Evolutionary conservation across 2,329 filamentous ascomycete genomes (phyloP).

Genomic region (Fusarium gaditjirri): DNA sequence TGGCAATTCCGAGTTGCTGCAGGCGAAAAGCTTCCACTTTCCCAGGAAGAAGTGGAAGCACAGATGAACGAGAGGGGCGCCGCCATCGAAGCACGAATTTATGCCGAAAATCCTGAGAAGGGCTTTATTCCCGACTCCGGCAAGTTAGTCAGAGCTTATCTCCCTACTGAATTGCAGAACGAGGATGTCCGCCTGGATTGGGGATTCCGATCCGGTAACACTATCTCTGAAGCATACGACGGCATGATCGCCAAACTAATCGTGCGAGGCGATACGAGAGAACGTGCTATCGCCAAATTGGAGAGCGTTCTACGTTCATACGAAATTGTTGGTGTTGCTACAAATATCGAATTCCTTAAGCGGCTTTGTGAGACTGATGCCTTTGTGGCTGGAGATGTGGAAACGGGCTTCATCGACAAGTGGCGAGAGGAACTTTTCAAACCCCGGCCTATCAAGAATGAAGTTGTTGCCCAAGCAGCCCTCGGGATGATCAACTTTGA

Average conservation of each 20-base stretch:
- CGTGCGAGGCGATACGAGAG: conserved; percentile 80
- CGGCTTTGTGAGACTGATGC: conserved; percentile 81
- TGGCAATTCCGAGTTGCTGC: conserved; percentile 89
- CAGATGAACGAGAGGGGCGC: conserved; percentile 81
- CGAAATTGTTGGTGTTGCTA: conserved; percentile 90
- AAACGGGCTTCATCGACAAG: conserved; percentile 96
- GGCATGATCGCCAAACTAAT: conserved; percentile 99
- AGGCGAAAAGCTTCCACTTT: conserved; percentile 66
- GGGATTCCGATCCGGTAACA: conserved; percentile 90
- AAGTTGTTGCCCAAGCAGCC: conserved; percentile 88
- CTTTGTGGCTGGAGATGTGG: conserved; percentile 88
- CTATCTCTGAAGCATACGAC: conserved; percentile 94
- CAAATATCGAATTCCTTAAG: conserved; percentile 98
- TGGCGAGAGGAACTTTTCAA: conserved; percentile 83
- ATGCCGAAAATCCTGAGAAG: conserved; percentile 91
- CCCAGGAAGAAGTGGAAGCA: conserved; percentile 73
- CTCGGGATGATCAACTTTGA: conserved; percentile 74
- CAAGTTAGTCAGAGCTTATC: conserved; percentile 82
- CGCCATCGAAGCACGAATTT: conserved; percentile 95
- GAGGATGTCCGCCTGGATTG: conserved; percentile 90
- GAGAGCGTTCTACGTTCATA: conserved; percentile 84
- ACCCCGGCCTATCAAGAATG: conserved; percentile 68
- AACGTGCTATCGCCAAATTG: conserved; percentile 85
- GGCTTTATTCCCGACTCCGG: conserved; percentile 97
- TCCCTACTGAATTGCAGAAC: conserved; percentile 67